phyloP scores from a whole-genome alignment of 106 monocot species.

The Apostasia shenzhenica region DNA sequence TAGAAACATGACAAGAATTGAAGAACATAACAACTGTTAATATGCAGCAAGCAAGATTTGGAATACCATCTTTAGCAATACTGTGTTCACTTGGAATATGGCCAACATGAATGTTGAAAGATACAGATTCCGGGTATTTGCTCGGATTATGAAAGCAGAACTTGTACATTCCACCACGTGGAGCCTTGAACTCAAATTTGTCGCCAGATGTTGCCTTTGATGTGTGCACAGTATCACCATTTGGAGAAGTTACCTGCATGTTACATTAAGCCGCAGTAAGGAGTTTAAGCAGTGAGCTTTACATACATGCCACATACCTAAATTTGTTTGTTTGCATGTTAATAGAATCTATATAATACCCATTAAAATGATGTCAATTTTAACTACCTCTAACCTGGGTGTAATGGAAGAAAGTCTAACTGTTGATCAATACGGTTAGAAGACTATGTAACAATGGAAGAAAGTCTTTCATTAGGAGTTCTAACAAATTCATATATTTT shows the following conservation, averaged over 20 bases:
- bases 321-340: no score
- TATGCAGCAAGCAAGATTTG: neutral
- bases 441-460: no score
- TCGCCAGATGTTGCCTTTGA: conserved; percentile 84
- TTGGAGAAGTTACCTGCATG: conserved; percentile 83
- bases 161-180: conserved; percentile 88
- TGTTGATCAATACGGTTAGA: no score
- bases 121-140: conserved; percentile 71
- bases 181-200: conserved; percentile 91
- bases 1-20: neutral
- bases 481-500: no score
- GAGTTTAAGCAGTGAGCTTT: no score
- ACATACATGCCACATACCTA: no score
- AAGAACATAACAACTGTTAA: neutral
- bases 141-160: conserved; percentile 89
- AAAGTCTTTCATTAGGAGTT: no score
- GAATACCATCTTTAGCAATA: conserved; percentile 90
- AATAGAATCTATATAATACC: no score
- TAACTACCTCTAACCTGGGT: no score
- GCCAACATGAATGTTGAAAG: conserved; percentile 93
- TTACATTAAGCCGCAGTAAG: neutral
- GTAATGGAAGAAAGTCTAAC: no score
- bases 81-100: conserved; percentile 94
- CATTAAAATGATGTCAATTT: no score
- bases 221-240: conserved; percentile 51